phyloP scores from a whole-genome alignment of 1,284 basidiomycete genomes.

The Porogramme epimiltina region DNA sequence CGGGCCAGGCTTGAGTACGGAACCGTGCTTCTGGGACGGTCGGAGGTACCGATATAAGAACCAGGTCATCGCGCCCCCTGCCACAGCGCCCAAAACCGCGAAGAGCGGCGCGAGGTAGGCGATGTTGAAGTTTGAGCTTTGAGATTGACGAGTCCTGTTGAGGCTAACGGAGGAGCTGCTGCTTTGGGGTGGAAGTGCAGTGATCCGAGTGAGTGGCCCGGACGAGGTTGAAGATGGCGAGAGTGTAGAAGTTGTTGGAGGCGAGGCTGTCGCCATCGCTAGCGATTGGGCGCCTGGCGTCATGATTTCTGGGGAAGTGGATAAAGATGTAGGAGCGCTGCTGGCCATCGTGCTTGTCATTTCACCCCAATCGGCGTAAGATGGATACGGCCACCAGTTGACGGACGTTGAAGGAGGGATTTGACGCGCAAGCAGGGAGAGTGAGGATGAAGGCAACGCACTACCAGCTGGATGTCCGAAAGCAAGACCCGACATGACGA shows the following conservation, averaged over 20 bases:
- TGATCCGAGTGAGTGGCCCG: conserved; percentile 27
- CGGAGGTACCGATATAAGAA: conserved; percentile 25
- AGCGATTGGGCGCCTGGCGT: neutral
- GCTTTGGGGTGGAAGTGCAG: conserved; percentile 42
- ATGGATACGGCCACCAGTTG: conserved; percentile 29
- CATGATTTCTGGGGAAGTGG: neutral
- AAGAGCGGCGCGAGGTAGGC: conserved; percentile 45
- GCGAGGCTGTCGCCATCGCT: neutral
- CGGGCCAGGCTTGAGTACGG: conserved; percentile 38
- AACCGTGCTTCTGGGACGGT: conserved; percentile 7
- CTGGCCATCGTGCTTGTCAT: neutral
- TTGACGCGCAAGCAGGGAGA: conserved; percentile 4
- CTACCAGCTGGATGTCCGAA: conserved; percentile 1
- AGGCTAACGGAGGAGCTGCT: conserved; percentile 26
- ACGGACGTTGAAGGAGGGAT: conserved; percentile 16
- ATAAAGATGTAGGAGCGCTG: neutral
- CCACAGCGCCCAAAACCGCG: conserved; percentile 35
- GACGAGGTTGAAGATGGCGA: conserved; percentile 1
- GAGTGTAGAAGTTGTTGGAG: neutral
- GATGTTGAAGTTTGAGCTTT: conserved; percentile 29
- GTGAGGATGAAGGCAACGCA: neutral
- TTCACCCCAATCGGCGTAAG: conserved; percentile 17
- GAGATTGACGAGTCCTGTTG: conserved; percentile 13
- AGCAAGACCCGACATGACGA: neutral
- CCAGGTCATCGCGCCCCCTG: conserved; percentile 35